Conservation (phyloP, 1,139 yeast species). For the Blastobotrys aristatus region DNA sequence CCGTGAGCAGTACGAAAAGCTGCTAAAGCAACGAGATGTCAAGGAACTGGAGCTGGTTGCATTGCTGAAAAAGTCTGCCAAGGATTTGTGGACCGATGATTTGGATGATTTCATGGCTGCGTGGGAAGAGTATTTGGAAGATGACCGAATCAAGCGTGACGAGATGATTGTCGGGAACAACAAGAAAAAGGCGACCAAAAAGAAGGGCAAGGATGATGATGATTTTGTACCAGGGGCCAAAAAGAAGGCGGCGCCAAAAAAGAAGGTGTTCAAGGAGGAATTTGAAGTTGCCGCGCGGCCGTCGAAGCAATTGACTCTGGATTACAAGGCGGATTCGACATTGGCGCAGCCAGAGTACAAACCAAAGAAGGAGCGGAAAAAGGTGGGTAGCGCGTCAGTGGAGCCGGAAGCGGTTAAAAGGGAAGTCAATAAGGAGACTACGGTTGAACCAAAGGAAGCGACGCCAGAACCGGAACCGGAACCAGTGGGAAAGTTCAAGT, state of each 20-base stretch:
- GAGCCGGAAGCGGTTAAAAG: slow-evolving; percentile 7
- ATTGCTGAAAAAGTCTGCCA: slow-evolving; percentile 66
- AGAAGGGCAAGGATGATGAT: slow-evolving; percentile 22
- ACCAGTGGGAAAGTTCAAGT: slow-evolving; percentile 9
- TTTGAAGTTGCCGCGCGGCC: not conserved
- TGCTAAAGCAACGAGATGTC: slow-evolving; percentile 64
- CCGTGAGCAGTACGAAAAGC: slow-evolving; percentile 75
- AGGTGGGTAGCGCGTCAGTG: not conserved
- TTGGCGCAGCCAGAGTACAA: slow-evolving; percentile 7
- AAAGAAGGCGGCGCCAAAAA: slow-evolving; percentile 17
- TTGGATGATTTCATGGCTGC: slow-evolving; percentile 63
- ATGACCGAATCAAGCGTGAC: slow-evolving; percentile 45
- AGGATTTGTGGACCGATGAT: slow-evolving; percentile 84
- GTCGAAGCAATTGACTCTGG: slow-evolving; percentile 5
- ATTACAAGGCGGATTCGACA: slow-evolving; percentile 8
- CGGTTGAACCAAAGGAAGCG: too few relatives aligned
- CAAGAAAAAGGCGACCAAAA: slow-evolving; percentile 14
- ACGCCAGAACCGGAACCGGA: slow-evolving; percentile 1
- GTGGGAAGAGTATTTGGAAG: slow-evolving; percentile 60
- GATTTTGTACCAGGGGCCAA: slow-evolving; percentile 19
- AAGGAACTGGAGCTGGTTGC: slow-evolving; percentile 68
- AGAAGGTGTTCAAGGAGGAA: slow-evolving; percentile 7
- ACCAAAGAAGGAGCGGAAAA: slow-evolving; percentile 1
- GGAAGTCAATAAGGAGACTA: not conserved
- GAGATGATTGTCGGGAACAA: not conserved